These are phyloP conservation scores for Garcia nutans DNA, from an alignment of 345 rosid genomes.

Conservation along the genomic window DNA sequence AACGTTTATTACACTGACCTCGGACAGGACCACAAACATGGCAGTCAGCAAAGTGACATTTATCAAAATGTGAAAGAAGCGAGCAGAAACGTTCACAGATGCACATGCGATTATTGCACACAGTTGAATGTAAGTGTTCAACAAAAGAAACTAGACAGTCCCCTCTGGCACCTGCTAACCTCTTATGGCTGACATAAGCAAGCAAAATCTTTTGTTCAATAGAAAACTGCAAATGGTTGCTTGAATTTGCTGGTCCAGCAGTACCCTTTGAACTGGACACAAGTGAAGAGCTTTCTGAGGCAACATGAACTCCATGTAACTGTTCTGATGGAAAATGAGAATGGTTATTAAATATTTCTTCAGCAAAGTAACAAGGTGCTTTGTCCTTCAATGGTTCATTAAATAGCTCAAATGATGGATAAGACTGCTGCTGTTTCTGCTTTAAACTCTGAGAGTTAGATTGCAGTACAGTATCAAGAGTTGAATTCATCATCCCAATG, in stretches of 20 bases:
- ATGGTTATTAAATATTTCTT: slow-evolving; percentile 9
- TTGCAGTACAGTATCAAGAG: slow-evolving; percentile 6
- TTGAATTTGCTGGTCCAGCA: background rate
- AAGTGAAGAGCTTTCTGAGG: slow-evolving; percentile 12
- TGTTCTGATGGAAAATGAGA: slow-evolving; percentile 27
- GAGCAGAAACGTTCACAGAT: slow-evolving; percentile 16
- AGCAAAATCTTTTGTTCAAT: slow-evolving; percentile 20
- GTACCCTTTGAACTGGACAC: background rate
- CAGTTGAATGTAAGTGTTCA: slow-evolving; percentile 29
- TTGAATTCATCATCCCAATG: slow-evolving; percentile 1
- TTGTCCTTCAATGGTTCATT: slow-evolving; percentile 13
- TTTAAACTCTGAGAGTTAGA: slow-evolving; percentile 4
- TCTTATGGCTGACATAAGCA: slow-evolving; percentile 30
- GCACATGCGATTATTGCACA: slow-evolving; percentile 27
- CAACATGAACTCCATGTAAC: slow-evolving; percentile 2
- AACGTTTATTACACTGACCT: background rate
- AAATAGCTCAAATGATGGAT: slow-evolving; percentile 14
- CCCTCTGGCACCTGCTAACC: background rate
- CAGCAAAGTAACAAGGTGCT: background rate
- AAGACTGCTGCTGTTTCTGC: slow-evolving; percentile 18
- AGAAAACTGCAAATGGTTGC: background rate
- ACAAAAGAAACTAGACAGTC: slow-evolving; percentile 28
- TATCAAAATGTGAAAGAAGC: slow-evolving; percentile 33
- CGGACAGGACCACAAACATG: slow-evolving; percentile 27
- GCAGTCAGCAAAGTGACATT: slow-evolving; percentile 23